A percentile compares a stretch with the other conserved stretches of the same genome.
These are phyloP conservation scores for Fusarium cicatricum DNA, from an alignment of 2,329 filamentous ascomycete genomes.

Conservation along the genomic window DNA sequence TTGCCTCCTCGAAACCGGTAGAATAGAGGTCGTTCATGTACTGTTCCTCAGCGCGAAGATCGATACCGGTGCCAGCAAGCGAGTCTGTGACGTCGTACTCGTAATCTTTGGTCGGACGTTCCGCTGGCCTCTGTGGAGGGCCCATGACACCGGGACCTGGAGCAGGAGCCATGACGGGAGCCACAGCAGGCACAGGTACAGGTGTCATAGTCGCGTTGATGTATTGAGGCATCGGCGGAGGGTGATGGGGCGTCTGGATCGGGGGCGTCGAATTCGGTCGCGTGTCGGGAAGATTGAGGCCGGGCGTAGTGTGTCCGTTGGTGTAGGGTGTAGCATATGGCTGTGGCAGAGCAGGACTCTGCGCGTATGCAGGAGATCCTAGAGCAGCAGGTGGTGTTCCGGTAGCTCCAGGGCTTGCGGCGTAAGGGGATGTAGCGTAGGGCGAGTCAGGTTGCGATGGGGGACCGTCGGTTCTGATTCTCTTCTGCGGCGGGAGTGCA, in stretches of 20 bases:
- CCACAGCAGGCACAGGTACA: slow-evolving; percentile 37
- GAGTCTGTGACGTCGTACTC: slow-evolving; percentile 84
- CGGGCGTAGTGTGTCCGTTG: slow-evolving; percentile 49
- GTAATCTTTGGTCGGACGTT: slow-evolving; percentile 68
- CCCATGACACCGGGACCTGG: slow-evolving; percentile 56
- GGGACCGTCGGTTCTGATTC: slow-evolving; percentile 66
- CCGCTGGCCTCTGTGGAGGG: slow-evolving; percentile 67
- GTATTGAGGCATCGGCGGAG: slow-evolving; percentile 40
- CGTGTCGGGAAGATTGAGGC: slow-evolving; percentile 47
- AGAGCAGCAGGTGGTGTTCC: slow-evolving; percentile 51
- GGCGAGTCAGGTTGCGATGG: slow-evolving; percentile 73
- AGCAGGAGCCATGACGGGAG: slow-evolving; percentile 35
- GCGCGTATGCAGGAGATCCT: slow-evolving; percentile 49
- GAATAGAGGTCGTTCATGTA: slow-evolving; percentile 75
- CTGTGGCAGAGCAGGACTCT: slow-evolving; percentile 44
- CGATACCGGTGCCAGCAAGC: slow-evolving; percentile 83
- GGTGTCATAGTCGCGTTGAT: slow-evolving; percentile 37
- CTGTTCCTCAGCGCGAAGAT: slow-evolving; percentile 86
- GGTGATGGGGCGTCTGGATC: slow-evolving; percentile 44
- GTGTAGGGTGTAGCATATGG: slow-evolving; percentile 50
- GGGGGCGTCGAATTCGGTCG: slow-evolving; percentile 46
- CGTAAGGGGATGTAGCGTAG: slow-evolving; percentile 62
- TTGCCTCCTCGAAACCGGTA: slow-evolving; percentile 58
- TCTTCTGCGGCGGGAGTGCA: slow-evolving; percentile 74
- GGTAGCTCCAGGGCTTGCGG: slow-evolving; percentile 55